Percentiles rank a stretch among this genome's conserved stretches.
phyloP scores from a whole-genome alignment of 2,329 filamentous ascomycete species.

The Thelonectria blattea region DNA sequence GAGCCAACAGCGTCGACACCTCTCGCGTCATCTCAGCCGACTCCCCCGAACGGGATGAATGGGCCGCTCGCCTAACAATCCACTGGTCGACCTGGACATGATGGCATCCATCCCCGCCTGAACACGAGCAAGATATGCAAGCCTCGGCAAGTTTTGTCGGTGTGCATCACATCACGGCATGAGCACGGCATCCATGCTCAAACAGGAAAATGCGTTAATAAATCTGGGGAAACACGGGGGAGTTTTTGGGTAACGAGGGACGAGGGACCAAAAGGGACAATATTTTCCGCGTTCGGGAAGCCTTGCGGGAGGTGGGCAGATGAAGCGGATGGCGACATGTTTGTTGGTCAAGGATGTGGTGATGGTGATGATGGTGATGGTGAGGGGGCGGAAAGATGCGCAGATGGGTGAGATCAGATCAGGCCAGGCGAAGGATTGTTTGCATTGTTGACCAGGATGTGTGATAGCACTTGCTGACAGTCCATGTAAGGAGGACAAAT shows the following conservation, averaged over 20 bases:
- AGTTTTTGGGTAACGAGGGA: not conserved
- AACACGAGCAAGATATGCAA: not conserved
- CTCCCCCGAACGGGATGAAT: too few species aligned
- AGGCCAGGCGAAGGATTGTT: not conserved
- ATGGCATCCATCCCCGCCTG: too few species aligned
- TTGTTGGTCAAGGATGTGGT: not conserved
- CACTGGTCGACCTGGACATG: too few species aligned
- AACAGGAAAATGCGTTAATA: too few species aligned
- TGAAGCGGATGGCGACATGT: not conserved
- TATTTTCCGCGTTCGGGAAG: slow-evolving; percentile 3
- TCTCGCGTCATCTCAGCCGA: too few species aligned
- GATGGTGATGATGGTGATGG: not conserved
- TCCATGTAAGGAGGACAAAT: too few species aligned
- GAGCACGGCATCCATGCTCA: too few species aligned
- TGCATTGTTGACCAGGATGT: not conserved
- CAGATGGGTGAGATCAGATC: not conserved
- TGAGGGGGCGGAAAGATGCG: not conserved
- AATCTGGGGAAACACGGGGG: too few species aligned
- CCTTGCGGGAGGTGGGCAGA: slow-evolving; percentile 7
- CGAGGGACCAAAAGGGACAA: too few species aligned
- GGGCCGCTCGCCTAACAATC: too few species aligned
- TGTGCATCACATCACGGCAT: not conserved
- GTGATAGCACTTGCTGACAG: not conserved
- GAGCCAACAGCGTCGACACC: not conserved
- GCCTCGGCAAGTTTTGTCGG: slow-evolving; percentile 4